A percentile compares a stretch with the other conserved stretches of the same genome.
phyloP scores from a whole-genome alignment of 2,329 filamentous ascomycete genomes.

The Zasmidium citrigriseum region DNA sequence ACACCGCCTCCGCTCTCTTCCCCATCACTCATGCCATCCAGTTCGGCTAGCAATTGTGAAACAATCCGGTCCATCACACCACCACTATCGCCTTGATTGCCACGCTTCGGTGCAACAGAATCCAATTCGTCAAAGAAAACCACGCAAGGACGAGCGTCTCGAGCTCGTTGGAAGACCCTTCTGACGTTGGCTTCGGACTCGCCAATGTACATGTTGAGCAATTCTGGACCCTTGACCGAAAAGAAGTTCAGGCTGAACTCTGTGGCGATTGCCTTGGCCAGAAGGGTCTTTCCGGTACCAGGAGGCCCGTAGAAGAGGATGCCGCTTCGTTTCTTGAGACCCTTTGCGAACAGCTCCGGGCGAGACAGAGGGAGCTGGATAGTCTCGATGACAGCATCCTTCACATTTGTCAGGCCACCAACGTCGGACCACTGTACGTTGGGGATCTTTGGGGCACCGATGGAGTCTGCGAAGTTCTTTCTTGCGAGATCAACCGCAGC shows the following conservation, averaged over 20 bases:
- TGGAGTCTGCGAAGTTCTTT: slow-evolving; percentile 97
- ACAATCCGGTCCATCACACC: slow-evolving; percentile 99
- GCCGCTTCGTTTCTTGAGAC: slow-evolving; percentile 95
- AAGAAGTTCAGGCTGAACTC: slow-evolving; percentile 96
- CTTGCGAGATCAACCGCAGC: slow-evolving; percentile 91
- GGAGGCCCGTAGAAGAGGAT: slow-evolving; percentile 91
- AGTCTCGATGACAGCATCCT: slow-evolving; percentile 95
- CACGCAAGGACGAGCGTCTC: slow-evolving; percentile 82
- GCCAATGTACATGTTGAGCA: slow-evolving; percentile 96
- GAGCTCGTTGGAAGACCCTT: slow-evolving; percentile 81
- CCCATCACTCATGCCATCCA: slow-evolving; percentile 96
- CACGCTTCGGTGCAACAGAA: slow-evolving; percentile 91
- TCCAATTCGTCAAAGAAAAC: slow-evolving; percentile 95
- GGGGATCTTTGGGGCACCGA: slow-evolving; percentile 95
- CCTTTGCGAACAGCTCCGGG: slow-evolving; percentile 92
- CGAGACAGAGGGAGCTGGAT: slow-evolving; percentile 90
- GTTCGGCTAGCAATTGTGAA: slow-evolving; percentile 87
- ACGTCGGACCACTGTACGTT: slow-evolving; percentile 97
- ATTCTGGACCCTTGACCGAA: slow-evolving; percentile 85
- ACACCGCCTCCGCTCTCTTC: slow-evolving; percentile 80
- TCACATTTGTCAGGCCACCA: slow-evolving; percentile 88
- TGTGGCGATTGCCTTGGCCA: slow-evolving; percentile 90
- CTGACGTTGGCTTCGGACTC: slow-evolving; percentile 91
- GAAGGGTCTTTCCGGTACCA: slow-evolving; percentile 87
- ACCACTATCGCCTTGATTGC: slow-evolving; percentile 94